Percentiles rank a stretch among this genome's conserved stretches.
These are phyloP conservation scores for Alternaria metachromatica DNA, from an alignment of 2,329 filamentous ascomycete genomes.

Conservation along the genomic window DNA sequence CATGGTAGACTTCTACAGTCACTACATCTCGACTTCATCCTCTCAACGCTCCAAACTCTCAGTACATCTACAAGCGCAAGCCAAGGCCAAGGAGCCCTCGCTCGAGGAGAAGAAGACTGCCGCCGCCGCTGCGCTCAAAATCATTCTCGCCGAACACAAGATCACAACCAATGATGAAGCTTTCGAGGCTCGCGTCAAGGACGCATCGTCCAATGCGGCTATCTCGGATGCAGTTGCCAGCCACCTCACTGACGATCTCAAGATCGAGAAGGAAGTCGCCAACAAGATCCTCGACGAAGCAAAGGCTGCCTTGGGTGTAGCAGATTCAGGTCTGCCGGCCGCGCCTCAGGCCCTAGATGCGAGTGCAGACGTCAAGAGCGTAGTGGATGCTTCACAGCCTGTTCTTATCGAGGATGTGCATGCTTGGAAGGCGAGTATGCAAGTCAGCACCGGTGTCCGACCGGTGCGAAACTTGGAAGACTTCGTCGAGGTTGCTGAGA, in stretches of 20 bases:
- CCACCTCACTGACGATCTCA: slow-evolving; percentile 54
- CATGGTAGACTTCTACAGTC: slow-evolving; percentile 78
- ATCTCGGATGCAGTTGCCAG: slow-evolving; percentile 60
- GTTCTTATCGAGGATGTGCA: slow-evolving; percentile 78
- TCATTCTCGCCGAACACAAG: slow-evolving; percentile 57
- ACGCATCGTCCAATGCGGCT: slow-evolving; percentile 54
- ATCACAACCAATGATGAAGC: slow-evolving; percentile 52
- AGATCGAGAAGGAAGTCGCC: slow-evolving; percentile 59
- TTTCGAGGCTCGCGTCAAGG: slow-evolving; percentile 54
- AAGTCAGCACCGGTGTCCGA: slow-evolving; percentile 73
- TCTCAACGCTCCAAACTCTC: slow-evolving; percentile 78
- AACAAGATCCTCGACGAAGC: slow-evolving; percentile 58
- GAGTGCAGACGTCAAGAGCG: slow-evolving; percentile 30
- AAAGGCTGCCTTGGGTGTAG: slow-evolving; percentile 54
- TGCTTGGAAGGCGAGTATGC: slow-evolving; percentile 77
- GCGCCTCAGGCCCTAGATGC: slow-evolving; percentile 51
- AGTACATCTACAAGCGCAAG: slow-evolving; percentile 81
- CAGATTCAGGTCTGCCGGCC: slow-evolving; percentile 40
- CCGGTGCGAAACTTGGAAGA: slow-evolving; percentile 78
- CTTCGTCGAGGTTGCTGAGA: slow-evolving; percentile 72
- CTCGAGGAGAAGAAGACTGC: slow-evolving; percentile 52
- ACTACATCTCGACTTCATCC: slow-evolving; percentile 78
- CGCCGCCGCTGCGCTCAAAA: slow-evolving; percentile 45
- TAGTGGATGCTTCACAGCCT: slow-evolving; percentile 47
- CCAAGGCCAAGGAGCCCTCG: slow-evolving; percentile 49